phyloP scores from a whole-genome alignment of 1,284 basidiomycete genomes.

The Peniophora sp. region DNA sequence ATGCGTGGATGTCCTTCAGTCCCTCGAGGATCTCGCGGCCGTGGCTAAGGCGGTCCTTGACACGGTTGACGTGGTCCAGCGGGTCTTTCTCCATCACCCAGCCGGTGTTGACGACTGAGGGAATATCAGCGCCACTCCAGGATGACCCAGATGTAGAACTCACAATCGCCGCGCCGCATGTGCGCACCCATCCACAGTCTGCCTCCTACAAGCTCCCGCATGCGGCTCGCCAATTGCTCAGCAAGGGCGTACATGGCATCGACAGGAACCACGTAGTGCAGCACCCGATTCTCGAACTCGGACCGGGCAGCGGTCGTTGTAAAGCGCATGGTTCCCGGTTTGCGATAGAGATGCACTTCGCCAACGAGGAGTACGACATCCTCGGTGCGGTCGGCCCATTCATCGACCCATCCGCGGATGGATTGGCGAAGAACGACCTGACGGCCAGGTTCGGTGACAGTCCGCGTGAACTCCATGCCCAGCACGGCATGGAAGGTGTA shows the following conservation, averaged over 20 bases:
- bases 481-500: conserved; percentile 29
- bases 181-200: conserved; percentile 40
- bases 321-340: conserved; percentile 35
- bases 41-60: conserved; percentile 21
- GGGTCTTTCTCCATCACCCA: conserved; percentile 28
- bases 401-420: conserved; percentile 31
- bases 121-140: conserved; percentile 1
- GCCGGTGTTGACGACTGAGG: conserved; percentile 20
- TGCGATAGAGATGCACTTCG: conserved; percentile 30
- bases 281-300: conserved; percentile 25
- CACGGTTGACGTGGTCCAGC: conserved; percentile 26
- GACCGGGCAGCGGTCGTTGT: conserved; percentile 21
- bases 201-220: conserved; percentile 25
- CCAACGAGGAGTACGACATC: conserved; percentile 32
- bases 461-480: conserved; percentile 31
- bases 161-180: conserved; percentile 36
- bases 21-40: conserved; percentile 17
- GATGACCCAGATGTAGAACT: conserved; percentile 16
- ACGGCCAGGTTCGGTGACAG: conserved; percentile 26
- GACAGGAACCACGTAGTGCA: conserved; percentile 25
- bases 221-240: conserved; percentile 22
- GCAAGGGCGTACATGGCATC: conserved; percentile 25
- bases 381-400: conserved; percentile 22
- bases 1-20: background rate
- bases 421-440: conserved; percentile 24